phyloP scores from a whole-genome alignment of 768 basidiomycete species.

The Wakefieldia striispora region DNA sequence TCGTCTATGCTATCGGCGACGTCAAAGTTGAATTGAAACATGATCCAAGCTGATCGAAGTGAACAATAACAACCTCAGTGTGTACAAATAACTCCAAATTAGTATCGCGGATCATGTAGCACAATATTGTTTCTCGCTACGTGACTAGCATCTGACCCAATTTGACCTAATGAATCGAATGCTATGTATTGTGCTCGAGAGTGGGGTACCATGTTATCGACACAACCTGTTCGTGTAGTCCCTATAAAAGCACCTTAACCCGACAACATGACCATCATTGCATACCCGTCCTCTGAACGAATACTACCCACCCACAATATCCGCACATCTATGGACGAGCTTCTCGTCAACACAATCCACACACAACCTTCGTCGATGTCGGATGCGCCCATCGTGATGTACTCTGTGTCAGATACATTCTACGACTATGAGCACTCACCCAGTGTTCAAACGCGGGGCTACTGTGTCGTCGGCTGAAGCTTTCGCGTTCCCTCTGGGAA shows the following conservation, averaged over 20 bases:
- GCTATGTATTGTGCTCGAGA: neutral
- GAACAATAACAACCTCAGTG: too few species aligned
- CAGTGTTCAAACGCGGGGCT: neutral
- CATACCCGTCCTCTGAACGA: neutral
- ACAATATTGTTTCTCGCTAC: too few species aligned
- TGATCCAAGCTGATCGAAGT: slow-evolving; percentile 2
- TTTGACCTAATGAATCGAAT: too few species aligned
- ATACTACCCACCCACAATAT: neutral
- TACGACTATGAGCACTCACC: neutral
- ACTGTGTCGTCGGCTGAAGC: slow-evolving; percentile 6
- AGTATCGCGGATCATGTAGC: too few species aligned
- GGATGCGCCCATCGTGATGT: neutral
- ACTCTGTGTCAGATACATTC: neutral
- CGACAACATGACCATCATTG: neutral
- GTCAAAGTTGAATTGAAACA: slow-evolving; percentile 56
- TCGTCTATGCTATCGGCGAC: slow-evolving; percentile 45
- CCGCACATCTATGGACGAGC: slow-evolving; percentile 6
- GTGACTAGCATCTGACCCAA: too few species aligned
- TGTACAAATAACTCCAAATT: neutral
- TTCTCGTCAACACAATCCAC: neutral
- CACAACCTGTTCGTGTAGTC: too few species aligned
- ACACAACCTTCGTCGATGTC: neutral
- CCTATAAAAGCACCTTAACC: neutral
- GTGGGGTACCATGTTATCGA: too few species aligned
- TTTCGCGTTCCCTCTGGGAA: neutral